These are phyloP conservation scores for Solidago caesia DNA, from an alignment of 129 eudicot genomes.

Conservation along the genomic window DNA sequence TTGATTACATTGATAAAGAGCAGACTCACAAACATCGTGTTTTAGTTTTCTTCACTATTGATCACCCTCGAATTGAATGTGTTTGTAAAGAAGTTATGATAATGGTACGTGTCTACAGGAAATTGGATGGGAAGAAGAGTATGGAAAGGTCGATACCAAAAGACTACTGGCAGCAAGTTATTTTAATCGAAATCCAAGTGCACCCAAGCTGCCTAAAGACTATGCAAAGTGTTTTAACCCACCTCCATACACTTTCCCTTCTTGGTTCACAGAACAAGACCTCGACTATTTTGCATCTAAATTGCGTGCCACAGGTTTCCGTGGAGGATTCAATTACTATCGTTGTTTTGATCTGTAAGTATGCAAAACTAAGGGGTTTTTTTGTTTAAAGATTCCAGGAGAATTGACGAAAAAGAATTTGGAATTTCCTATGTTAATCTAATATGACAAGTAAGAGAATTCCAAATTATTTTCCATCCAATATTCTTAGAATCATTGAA, in stretches of 20 bases:
- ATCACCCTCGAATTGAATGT: no score
- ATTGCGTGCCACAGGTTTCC: conserved; percentile 29
- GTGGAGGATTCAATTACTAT: conserved; percentile 11
- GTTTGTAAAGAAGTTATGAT: no score
- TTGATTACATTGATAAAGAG: no score
- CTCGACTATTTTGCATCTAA: conserved; percentile 65
- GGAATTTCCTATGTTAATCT: no score
- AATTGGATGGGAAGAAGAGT: conserved; percentile 76
- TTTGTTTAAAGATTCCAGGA: neutral
- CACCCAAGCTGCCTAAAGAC: conserved; percentile 46
- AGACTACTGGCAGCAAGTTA: conserved; percentile 45
- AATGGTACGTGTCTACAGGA: conserved; percentile 33
- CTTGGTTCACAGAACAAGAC: conserved; percentile 73
- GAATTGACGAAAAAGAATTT: no score
- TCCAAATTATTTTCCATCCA: no score
- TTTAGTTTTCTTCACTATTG: no score
- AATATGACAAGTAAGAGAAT: no score
- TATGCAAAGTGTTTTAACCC: conserved; percentile 35
- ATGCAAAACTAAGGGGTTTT: neutral
- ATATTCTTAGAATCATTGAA: no score
- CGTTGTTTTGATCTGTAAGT: conserved; percentile 14
- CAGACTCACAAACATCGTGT: no score
- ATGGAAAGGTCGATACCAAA: conserved; percentile 54
- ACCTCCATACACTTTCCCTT: conserved; percentile 47
- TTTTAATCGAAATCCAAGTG: conserved; percentile 44